A percentile compares a stretch with the other conserved stretches of the same genome.
These are phyloP conservation scores for Sphaceloma murrayae DNA, from an alignment of 2,329 filamentous ascomycete genomes.

Conservation along the genomic window DNA sequence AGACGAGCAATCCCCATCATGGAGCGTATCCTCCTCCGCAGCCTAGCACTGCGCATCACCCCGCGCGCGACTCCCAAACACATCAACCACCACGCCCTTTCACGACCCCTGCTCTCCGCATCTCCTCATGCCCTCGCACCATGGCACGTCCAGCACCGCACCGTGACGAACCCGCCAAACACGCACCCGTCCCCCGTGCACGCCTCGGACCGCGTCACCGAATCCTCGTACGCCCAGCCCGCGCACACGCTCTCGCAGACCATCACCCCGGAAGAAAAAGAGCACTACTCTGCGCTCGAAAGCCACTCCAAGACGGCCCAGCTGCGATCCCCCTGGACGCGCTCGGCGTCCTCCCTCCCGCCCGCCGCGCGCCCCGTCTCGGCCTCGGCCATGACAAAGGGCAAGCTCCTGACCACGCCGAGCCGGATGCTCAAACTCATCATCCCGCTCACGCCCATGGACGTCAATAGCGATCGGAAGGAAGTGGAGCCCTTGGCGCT, in stretches of 20 bases:
- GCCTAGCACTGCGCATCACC: not conserved
- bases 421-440: slow-evolving; percentile 73
- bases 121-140: slow-evolving; percentile 14
- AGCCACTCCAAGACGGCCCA: slow-evolving; percentile 46
- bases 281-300: slow-evolving; percentile 36
- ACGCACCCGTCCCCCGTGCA: slow-evolving; percentile 20
- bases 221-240: slow-evolving; percentile 27
- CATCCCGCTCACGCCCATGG: slow-evolving; percentile 58
- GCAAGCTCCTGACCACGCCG: slow-evolving; percentile 71
- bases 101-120: slow-evolving; percentile 17
- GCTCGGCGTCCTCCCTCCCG: slow-evolving; percentile 50
- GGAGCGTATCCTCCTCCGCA: not conserved
- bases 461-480: slow-evolving; percentile 52
- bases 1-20: not conserved
- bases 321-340: slow-evolving; percentile 55
- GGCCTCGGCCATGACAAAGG: slow-evolving; percentile 55
- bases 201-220: slow-evolving; percentile 21
- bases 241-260: slow-evolving; percentile 27
- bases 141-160: not conserved
- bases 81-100: slow-evolving; percentile 17
- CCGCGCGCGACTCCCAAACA: not conserved
- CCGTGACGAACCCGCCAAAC: slow-evolving; percentile 14
- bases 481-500: slow-evolving; percentile 76
- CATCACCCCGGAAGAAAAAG: slow-evolving; percentile 37
- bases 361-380: slow-evolving; percentile 44